Base-by-base conservation (phyloP, 495 filamentous ascomycete genomes). In the Neurospora sp. region DNA sequence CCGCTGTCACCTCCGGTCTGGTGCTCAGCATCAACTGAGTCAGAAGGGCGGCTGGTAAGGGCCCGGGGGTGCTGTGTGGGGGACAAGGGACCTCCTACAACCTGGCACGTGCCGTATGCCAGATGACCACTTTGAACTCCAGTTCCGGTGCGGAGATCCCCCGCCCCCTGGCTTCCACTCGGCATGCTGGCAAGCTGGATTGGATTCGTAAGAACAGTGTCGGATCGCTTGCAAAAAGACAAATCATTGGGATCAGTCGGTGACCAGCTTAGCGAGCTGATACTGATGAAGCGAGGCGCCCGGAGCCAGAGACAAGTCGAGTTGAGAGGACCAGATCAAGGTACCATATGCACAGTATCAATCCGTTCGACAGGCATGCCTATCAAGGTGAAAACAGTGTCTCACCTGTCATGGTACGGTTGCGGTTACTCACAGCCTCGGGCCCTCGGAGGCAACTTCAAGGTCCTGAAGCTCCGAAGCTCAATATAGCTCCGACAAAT, bases 81-180 rank as follows among this genome's bases (percentile, higher is more conserved):
- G 53, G 53, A 65, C 53, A 65, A 65, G 53, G 27, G 27, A 14
- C 27, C 14, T 65, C 53, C 53, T 61, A 35, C 27, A 61, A 69
- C 10, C 71, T 38, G 38, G 73, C 75, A 76, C 71, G 73, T 76
- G 73, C 69, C 35, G 69, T 4, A 48, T 40, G 70, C 74, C 73
- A 73, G 73, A 65, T 76, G 75, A 76, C 75, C 75, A 44, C 11
- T 74, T 71, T 46, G 53, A 65, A 16, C 31, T 44, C 71, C 44
- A 37, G 41, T 37, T 71, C 41, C 48, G 5, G 61, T 27, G 70
- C 71, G 73, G 75, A 71, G 68, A 46, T 41, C 37, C 70, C 75
- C 53, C 72, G 69, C 31, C 70, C 39, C 74, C 39, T 39, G 38
- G 53, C 39, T 42, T 22, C 39, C 39, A 71, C 72, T 69, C 71